Conservation (phyloP, 306 rosid genomes). For the Pterocarpus macrocarpus region DNA sequence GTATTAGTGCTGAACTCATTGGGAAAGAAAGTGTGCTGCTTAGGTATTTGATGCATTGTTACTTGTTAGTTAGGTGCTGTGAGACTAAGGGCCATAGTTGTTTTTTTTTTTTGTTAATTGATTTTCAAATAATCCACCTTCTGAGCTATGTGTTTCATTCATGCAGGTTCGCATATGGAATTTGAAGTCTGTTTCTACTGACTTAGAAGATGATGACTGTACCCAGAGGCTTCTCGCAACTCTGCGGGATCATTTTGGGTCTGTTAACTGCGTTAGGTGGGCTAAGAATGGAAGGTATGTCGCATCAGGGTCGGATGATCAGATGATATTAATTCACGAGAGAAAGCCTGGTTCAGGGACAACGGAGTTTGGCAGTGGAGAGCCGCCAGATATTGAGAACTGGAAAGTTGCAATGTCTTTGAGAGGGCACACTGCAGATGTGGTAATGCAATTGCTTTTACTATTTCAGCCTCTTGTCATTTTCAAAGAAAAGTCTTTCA, state of each 20-base stretch:
- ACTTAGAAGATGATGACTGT: conserved; percentile 65
- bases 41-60: conserved; percentile 26
- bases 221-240: conserved; percentile 96
- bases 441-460: conserved; percentile 81
- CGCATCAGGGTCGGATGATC: conserved; percentile 99
- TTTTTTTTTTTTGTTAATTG: neutral
- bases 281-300: conserved; percentile 91
- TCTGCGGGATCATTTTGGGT: conserved; percentile 96
- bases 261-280: conserved; percentile 99
- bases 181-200: conserved; percentile 83
- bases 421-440: conserved; percentile 99
- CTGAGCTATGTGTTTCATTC: conserved; percentile 33
- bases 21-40: conserved; percentile 5
- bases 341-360: conserved; percentile 99
- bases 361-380: conserved; percentile 98
- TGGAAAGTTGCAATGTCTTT: conserved; percentile 96
- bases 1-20: conserved; percentile 16
- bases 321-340: conserved; percentile 90
- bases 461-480: conserved; percentile 14
- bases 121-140: neutral
- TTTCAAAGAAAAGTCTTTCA: conserved; percentile 8
- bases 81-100: conserved; percentile 3
- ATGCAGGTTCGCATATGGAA: conserved; percentile 97
- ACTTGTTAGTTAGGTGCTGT: conserved; percentile 1
- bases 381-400: conserved; percentile 97